Conservation (phyloP, 2,329 filamentous ascomycete genomes). For the Microsporum ferrugineum region DNA sequence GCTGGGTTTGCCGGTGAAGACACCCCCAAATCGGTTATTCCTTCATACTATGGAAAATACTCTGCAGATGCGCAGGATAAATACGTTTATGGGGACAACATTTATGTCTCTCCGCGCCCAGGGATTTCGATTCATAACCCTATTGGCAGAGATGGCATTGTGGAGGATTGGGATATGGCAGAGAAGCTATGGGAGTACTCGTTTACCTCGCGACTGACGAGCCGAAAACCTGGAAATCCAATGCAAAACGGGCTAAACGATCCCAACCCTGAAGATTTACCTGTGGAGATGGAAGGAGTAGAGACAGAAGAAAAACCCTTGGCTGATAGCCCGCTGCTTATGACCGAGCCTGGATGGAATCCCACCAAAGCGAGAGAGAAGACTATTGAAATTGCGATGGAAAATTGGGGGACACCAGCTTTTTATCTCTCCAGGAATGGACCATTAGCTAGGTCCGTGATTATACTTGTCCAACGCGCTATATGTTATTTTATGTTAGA, state of each 20-base stretch:
- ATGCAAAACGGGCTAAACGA: slow-evolving; percentile 72
- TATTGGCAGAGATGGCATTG: slow-evolving; percentile 75
- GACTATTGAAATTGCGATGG: slow-evolving; percentile 91
- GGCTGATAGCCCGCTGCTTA: slow-evolving; percentile 76
- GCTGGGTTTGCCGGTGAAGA: slow-evolving; percentile 97
- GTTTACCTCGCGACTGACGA: slow-evolving; percentile 78
- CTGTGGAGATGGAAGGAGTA: slow-evolving; percentile 50
- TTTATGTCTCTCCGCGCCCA: slow-evolving; percentile 63
- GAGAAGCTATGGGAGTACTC: slow-evolving; percentile 85
- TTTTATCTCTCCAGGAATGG: slow-evolving; percentile 88
- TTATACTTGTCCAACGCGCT: slow-evolving; percentile 18
- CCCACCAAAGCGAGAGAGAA: slow-evolving; percentile 77
- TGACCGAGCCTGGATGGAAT: slow-evolving; percentile 95
- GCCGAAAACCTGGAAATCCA: slow-evolving; percentile 57
- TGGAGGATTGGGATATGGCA: slow-evolving; percentile 93
- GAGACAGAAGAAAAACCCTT: slow-evolving; percentile 62
- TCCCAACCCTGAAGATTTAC: slow-evolving; percentile 45
- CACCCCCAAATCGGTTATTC: slow-evolving; percentile 83
- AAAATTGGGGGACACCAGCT: slow-evolving; percentile 87
- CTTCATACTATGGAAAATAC: slow-evolving; percentile 70
- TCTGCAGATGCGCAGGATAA: slow-evolving; percentile 43
- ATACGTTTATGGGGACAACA: slow-evolving; percentile 77
- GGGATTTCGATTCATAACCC: slow-evolving; percentile 82
- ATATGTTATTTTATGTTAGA: not conserved
- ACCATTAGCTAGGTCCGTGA: slow-evolving; percentile 60